A percentile compares a stretch with the other conserved stretches of the same genome.
Evolutionary conservation across 2,329 filamentous ascomycete genomes (phyloP).

Genomic region (Ophiobolus disseminans): DNA sequence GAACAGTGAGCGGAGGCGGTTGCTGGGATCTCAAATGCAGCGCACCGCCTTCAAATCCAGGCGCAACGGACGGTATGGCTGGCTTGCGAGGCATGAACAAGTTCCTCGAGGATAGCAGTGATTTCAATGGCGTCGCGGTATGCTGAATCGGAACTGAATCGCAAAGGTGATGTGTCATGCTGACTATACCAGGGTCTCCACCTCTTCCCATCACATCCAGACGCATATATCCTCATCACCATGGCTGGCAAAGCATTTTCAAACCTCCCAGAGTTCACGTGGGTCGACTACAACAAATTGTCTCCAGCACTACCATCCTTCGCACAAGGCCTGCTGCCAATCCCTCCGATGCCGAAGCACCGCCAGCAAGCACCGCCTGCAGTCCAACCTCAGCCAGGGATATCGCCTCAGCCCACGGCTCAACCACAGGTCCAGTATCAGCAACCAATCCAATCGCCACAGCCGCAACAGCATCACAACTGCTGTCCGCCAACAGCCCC

Average conservation of each 20-base stretch:
- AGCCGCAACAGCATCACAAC: constrained; percentile 3
- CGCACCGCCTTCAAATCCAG: constrained; percentile 7
- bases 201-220: constrained; percentile 34
- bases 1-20: constrained; percentile 40
- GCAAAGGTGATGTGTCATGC: not conserved
- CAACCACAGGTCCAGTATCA: constrained; percentile 3
- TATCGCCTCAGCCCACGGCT: not conserved
- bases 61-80: constrained; percentile 29
- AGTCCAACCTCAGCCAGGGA: not conserved
- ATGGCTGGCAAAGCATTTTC: constrained; percentile 39
- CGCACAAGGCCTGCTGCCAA: constrained; percentile 26
- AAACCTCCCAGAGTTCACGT: constrained; percentile 42
- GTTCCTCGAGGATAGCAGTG: constrained; percentile 29
- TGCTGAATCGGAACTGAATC: not conserved
- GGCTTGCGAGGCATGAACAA: constrained; percentile 37
- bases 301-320: constrained; percentile 30
- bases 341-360: constrained; percentile 32
- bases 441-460: constrained; percentile 1
- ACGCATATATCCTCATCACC: constrained; percentile 38
- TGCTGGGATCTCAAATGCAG: constrained; percentile 39
- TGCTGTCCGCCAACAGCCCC: constrained; percentile 5
- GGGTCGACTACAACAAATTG: constrained; percentile 43
- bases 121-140: constrained; percentile 37
- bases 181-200: constrained; percentile 31
- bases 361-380: not conserved